These are phyloP conservation scores for Phytopythium oedochilum DNA, from an alignment of 352 stramenopile species.

Conservation along the genomic window DNA sequence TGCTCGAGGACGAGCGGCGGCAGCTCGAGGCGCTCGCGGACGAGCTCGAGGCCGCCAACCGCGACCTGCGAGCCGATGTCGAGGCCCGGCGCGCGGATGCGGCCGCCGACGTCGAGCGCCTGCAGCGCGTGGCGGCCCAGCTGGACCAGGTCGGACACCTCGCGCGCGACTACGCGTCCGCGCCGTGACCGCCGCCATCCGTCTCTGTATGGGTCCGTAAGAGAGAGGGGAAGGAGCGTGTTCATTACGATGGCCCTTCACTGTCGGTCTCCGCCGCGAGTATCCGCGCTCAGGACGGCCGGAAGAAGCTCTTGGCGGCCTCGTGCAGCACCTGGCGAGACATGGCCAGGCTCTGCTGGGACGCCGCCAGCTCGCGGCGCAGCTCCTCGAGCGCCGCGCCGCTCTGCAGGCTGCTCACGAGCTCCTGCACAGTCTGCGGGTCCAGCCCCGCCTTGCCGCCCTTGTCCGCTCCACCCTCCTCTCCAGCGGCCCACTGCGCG, in stretches of 20 bases:
- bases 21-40: constrained; percentile 36
- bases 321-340: constrained; percentile 64
- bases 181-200: constrained; percentile 2
- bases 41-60: constrained; percentile 32
- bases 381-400: constrained; percentile 59
- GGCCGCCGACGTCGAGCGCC: constrained; percentile 33
- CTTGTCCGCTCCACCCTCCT: neutral
- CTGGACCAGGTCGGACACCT: constrained; percentile 32
- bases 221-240: too few species aligned
- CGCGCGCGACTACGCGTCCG: constrained; percentile 33
- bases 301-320: constrained; percentile 66
- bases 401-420: constrained; percentile 72
- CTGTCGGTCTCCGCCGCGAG: neutral
- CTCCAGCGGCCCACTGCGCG: constrained; percentile 19
- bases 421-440: constrained; percentile 50
- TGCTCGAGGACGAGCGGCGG: constrained; percentile 47
- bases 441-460: constrained; percentile 39
- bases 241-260: too few species aligned
- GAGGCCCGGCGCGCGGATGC: constrained; percentile 41
- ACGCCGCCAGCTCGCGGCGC: constrained; percentile 55
- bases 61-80: constrained; percentile 31
- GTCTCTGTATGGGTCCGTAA: too few species aligned
- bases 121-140: constrained; percentile 28
- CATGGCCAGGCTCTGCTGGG: constrained; percentile 62
- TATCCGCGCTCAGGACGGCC: constrained; percentile 15